A percentile compares a stretch with the other conserved stretches of the same genome.
phyloP scores from a whole-genome alignment of 2,329 filamentous ascomycete genomes.

The Ustilaginoidea virens region DNA sequence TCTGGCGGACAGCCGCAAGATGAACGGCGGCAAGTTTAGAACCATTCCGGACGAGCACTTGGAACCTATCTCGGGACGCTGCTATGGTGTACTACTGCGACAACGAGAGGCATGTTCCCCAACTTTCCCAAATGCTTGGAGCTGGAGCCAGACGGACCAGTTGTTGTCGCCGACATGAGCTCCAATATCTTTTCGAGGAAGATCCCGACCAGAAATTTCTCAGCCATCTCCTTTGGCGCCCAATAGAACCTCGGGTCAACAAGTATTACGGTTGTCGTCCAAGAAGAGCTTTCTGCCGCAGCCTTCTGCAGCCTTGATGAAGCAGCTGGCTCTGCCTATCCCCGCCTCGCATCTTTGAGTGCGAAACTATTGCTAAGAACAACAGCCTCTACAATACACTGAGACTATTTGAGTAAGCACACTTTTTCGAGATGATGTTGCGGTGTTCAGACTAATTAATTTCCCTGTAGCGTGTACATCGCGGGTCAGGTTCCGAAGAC shows the following conservation, averaged over 20 bases:
- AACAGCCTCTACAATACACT: conserved; percentile 94
- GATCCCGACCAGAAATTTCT: conserved; percentile 66
- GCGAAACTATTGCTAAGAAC: conserved; percentile 76
- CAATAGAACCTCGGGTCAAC: conserved; percentile 88
- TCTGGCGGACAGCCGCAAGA: conserved; percentile 49
- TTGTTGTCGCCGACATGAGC: conserved; percentile 85
- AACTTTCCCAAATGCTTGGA: conserved; percentile 50
- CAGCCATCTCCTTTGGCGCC: conserved; percentile 77
- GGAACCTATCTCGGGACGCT: conserved; percentile 54
- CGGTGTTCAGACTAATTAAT: conserved; percentile 3
- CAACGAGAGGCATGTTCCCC: conserved; percentile 87
- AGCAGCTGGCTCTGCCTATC: conserved; percentile 63
- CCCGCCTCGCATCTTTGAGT: conserved; percentile 66
- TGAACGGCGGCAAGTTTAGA: conserved; percentile 70
- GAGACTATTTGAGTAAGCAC: conserved; percentile 65
- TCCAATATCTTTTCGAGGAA: conserved; percentile 81
- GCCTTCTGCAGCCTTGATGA: conserved; percentile 52
- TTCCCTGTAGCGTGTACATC: conserved; percentile 55
- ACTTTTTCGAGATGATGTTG: background rate
- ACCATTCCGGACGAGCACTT: conserved; percentile 59
- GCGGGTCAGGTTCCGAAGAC: conserved; percentile 77
- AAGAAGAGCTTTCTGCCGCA: conserved; percentile 67
- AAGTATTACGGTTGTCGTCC: conserved; percentile 71
- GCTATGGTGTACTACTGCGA: conserved; percentile 81
- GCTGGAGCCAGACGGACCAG: conserved; percentile 40